Evolutionary conservation across 768 basidiomycete species (phyloP), one percentile per base, ranked within the genome.

Genomic region (Pleurotus tuber-regium): DNA sequence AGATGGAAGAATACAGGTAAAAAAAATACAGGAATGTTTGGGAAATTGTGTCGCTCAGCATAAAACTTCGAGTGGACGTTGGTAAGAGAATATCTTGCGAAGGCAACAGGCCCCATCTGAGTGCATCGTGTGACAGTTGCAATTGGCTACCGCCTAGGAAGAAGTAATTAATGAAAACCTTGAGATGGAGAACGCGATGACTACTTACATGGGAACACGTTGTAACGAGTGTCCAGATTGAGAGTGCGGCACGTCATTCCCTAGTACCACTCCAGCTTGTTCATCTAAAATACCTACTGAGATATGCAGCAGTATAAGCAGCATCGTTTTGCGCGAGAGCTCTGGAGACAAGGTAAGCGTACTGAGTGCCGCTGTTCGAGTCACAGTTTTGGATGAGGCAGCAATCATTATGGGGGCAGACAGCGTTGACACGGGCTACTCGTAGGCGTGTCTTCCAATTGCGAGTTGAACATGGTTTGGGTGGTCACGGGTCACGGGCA

Each of bases 221-320:
- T 61, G 18, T 46, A 41, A 12, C 53, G 26, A 0, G 56, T 55
- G 43, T 60, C 60, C 12, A 60, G 41, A 43, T 60, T 53, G 21
- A 61, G n/a, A 23, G 54, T 53, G 7, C 43, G 18, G 3, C 14
- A 4, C n/a, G 30, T 16, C 51, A 60, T 47, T 2, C 55, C 50
- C 59, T 56, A 59, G n/a, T 26, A 21, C 52, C 53, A 60, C 33
- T 61, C 60, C 1, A 61, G 25, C 29, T 39, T 48, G 35, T 54
- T n/a, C 26, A 57, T 52, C 52, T 57, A 19, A 10, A 2, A 19
- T 2, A 38, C 35, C n/a, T 14, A n/a, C 1, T 38, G 35, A 38
- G 35, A 16, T 18, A 18, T 38, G 14, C n/a, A 38, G 35, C 3
- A 4, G 21, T 4, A n/a, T 19, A 38, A 38, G 35, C 35, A n/a